Evolutionary conservation across 169 alveolate species (phyloP).

Genomic region (Plasmodium malariae): DNA sequence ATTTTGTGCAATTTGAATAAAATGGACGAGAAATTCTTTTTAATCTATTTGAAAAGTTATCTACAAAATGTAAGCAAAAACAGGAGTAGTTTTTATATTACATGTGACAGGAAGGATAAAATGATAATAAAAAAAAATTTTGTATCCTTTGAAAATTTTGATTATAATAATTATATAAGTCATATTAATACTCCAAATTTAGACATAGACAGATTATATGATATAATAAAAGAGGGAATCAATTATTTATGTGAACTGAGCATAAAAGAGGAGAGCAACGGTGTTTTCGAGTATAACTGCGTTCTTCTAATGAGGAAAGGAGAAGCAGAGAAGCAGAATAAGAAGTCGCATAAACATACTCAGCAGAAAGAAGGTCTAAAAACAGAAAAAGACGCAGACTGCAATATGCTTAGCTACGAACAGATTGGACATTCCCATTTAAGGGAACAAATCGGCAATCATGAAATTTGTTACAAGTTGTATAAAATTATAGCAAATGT

Average conservation of each 20-base stretch:
- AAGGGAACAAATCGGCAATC: background rate
- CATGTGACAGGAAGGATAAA: slow-evolving; percentile 22
- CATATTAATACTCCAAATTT: background rate
- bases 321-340: background rate
- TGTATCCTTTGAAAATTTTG: background rate
- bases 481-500: slow-evolving; percentile 55
- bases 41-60: slow-evolving; percentile 23
- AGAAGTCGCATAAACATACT: background rate
- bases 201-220: slow-evolving; percentile 27
- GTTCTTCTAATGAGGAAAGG: background rate
- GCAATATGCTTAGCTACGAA: background rate
- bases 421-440: background rate
- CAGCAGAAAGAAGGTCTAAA: background rate
- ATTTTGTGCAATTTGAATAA: slow-evolving; percentile 46
- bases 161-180: background rate
- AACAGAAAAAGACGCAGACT: background rate
- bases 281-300: slow-evolving; percentile 56
- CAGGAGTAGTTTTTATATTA: slow-evolving; percentile 7
- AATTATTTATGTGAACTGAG: slow-evolving; percentile 1
- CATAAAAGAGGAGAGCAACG: slow-evolving; percentile 27
- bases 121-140: background rate
- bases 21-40: slow-evolving; percentile 3
- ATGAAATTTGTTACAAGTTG: slow-evolving; percentile 4
- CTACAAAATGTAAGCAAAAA: slow-evolving; percentile 11
- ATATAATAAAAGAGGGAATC: slow-evolving; percentile 9